Evolutionary conservation across 2,329 filamentous ascomycete species (phyloP), one percentile per base, ranked within the genome.

Genomic region (Pezicula neosporulosa): DNA sequence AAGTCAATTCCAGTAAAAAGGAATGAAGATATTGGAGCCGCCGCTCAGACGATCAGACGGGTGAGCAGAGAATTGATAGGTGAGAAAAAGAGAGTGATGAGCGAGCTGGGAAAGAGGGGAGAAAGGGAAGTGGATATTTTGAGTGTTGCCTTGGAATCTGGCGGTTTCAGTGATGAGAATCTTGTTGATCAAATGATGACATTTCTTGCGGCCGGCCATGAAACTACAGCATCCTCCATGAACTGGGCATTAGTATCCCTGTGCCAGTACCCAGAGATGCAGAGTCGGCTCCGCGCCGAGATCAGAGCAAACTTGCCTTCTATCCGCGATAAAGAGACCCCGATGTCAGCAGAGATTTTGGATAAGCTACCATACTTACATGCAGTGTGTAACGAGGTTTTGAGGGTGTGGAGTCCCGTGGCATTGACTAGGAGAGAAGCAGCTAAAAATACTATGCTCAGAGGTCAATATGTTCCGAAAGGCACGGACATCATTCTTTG

Each of bases 121-220:
- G 68, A 70, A 21, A 70, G 70, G 1, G 82, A 84, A 42, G 68
- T 81, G 7, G 90, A 96, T 66, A 94, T 96, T 52, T 74, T 96
- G 35, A 90, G 86, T 1, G 87, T 93, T 0, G 90, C 90, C n/a
- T 74, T 96, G 45, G 80, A 86, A 64, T 90, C 83, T 36, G 88
- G 87, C 42, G 82, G 77, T 6, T 94, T 95, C 69, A 80, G 72
- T 13, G 89, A 94, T 55, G 87, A 90, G 44, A 83, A 90, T 54
- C 80, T 96, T n/a, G 81, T 90, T 35, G 87, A 94, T 66, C 90
- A 96, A 69, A 80, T 93, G 65, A 94, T 95, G 89, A 94, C 89
- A 0, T 94, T 95, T 72, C 80, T 95, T 4, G 87, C 86, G 1
- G 90, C 90, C 0, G 86, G 86, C 19, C 89, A 93, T 66, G 88